These are phyloP conservation scores for Diplodia seriata DNA, from an alignment of 2,329 filamentous ascomycete genomes.

Conservation along the genomic window DNA sequence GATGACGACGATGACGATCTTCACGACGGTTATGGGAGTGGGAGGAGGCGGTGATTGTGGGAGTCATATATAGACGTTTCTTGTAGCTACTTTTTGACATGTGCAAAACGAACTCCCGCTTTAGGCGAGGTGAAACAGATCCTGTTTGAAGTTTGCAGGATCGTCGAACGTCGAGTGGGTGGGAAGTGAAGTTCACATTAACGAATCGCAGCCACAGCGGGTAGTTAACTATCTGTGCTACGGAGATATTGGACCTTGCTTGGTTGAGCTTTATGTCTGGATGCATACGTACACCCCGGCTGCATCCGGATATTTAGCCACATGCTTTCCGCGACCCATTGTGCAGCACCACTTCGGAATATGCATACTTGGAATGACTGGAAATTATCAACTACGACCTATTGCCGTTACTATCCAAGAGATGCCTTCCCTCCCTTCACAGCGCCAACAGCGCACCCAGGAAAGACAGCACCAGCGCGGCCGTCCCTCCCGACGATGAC, in stretches of 20 bases:
- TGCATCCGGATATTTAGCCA: too few relatives aligned
- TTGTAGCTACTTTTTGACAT: background rate
- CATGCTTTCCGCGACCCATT: too few relatives aligned
- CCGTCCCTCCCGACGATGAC: background rate
- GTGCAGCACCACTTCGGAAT: too few relatives aligned
- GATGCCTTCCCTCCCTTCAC: background rate
- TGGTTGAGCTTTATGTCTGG: too few relatives aligned
- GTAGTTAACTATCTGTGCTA: too few relatives aligned
- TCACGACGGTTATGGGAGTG: background rate
- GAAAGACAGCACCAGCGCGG: background rate
- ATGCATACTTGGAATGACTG: background rate
- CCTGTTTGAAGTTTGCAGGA: background rate
- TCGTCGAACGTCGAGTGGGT: background rate
- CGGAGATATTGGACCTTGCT: too few relatives aligned
- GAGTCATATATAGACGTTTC: background rate
- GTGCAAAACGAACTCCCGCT: background rate
- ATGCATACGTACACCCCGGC: too few relatives aligned
- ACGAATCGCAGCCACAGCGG: background rate
- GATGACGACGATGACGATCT: too few relatives aligned
- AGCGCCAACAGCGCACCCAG: constrained; percentile 1
- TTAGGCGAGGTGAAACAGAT: background rate
- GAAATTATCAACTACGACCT: background rate
- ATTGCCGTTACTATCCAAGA: background rate
- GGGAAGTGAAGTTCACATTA: background rate
- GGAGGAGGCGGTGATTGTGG: background rate